Conservation (phyloP, 177 flowering plant genomes). For the Vitis hybrid region DNA sequence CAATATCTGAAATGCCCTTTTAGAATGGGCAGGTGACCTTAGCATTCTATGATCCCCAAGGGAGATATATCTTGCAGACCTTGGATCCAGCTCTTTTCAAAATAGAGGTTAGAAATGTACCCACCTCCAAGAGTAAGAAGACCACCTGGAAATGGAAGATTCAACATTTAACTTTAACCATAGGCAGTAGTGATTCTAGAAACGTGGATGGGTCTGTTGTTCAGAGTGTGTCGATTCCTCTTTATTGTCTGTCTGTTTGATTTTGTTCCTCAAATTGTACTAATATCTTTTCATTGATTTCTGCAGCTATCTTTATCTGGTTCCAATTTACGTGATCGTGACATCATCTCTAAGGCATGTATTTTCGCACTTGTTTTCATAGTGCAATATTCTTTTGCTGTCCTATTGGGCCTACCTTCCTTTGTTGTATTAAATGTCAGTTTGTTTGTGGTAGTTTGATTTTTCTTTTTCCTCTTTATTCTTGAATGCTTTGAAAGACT, state of each 20-base stretch:
- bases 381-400: neutral
- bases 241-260: neutral
- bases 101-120: neutral
- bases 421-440: neutral
- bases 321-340: constrained; percentile 63
- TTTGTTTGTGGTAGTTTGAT: neutral
- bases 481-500: neutral
- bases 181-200: neutral
- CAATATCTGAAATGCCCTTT: neutral
- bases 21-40: neutral
- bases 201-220: neutral
- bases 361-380: neutral
- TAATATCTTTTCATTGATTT: constrained; percentile 11
- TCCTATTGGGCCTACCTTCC: neutral
- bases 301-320: constrained; percentile 75
- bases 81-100: neutral
- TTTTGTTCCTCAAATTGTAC: neutral
- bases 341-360: constrained; percentile 69
- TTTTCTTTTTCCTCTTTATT: neutral
- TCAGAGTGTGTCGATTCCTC: too few relatives aligned
- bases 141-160: neutral
- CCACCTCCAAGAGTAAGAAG: neutral
- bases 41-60: neutral
- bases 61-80: neutral
- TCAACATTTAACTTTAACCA: neutral